Evolutionary conservation across 768 basidiomycete species (phyloP), one percentile per base, ranked within the genome.

Genomic region (Austroboletus festivus): DNA sequence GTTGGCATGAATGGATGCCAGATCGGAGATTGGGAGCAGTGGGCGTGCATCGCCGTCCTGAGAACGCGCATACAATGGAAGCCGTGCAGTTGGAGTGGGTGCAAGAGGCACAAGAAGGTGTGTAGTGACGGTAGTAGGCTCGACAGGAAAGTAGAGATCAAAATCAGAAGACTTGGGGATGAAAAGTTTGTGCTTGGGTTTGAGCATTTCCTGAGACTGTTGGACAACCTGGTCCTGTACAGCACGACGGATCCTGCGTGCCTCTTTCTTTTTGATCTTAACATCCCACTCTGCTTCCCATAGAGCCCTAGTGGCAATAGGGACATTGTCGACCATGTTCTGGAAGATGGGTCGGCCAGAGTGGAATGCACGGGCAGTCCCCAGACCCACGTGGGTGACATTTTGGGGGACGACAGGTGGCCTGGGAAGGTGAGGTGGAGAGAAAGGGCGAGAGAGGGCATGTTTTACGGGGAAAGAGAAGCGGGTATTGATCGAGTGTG

Each of bases 251-350:
- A 67, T 44, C 41, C 39, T 67, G 40, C 54, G 60, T 4, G 55
- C 53, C 18, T 57, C 52, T 52, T 79, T 76, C 65, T 81, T 73
- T 52, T 70, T 73, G 55, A 71, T 64, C 52, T 80, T 76, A 21
- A 82, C 26, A 35, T 89, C 82, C 75, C 81, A 79, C 60, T 90
- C 86, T 0, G 79, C 82, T 62, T 90, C 85, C 62, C 81, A 82
- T 37, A 91, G 71, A 3, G 90, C 83, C 22, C 91, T 78, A 9
- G 78, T 79, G 1, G 81, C 76, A n/a, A 93, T 68, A 7, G 91
- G 90, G 1, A 89, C 82, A 58, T 90, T 90, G 62, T 90, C 79
- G 2, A 81, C 81, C 35, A 93, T 65, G 61, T 86, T 83, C 63
- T 89, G 83, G 72, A 92, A 91, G 38, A 91, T 75, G 3, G 86